These are phyloP conservation scores for Guadua angustifolia DNA, from an alignment of 176 grass and related monocot genomes.

Conservation along the genomic window DNA sequence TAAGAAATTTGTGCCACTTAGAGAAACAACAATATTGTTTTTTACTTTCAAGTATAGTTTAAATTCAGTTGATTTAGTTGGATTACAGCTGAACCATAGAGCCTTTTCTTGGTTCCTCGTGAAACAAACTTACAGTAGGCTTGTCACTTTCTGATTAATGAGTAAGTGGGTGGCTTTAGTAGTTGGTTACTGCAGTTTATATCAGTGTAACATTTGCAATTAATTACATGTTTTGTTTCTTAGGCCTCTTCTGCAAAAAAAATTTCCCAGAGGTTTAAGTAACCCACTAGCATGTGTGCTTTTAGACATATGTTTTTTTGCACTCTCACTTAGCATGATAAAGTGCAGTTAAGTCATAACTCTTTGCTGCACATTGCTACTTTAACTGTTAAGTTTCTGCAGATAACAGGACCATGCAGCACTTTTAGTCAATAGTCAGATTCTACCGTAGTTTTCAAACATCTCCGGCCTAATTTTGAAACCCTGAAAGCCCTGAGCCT, in stretches of 20 bases:
- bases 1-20: not conserved
- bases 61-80: not conserved
- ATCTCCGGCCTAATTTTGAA: not conserved
- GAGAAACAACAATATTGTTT: not conserved
- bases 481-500: slow-evolving; percentile 3
- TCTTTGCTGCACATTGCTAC: not conserved
- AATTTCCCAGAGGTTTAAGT: not conserved
- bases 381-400: slow-evolving; percentile 6
- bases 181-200: not conserved
- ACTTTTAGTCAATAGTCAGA: not conserved
- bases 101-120: not conserved
- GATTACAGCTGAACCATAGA: not conserved
- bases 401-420: not conserved
- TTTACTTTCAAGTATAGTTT: not conserved
- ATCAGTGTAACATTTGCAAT: not conserved
- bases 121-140: not conserved
- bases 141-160: not conserved
- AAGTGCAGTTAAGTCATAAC: not conserved
- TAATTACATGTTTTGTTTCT: not conserved
- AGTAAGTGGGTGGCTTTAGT: not conserved
- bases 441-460: not conserved
- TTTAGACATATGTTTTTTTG: not conserved
- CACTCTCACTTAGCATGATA: not conserved
- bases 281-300: not conserved
- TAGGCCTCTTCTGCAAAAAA: not conserved